Conservation (phyloP, 768 basidiomycete genomes). For the Termitomyces sp. region DNA sequence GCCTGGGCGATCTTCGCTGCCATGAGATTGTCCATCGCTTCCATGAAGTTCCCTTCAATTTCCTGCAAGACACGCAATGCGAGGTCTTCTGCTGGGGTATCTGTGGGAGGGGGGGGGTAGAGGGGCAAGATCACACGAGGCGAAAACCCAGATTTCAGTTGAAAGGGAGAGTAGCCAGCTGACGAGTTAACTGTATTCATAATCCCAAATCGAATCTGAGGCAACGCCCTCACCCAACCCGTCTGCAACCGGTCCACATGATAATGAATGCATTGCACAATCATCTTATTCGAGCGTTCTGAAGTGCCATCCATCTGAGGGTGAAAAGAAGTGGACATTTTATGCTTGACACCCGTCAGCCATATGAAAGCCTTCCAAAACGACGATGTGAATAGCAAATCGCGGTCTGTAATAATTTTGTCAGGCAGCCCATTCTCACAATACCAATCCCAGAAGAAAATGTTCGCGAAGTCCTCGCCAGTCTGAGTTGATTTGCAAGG, state of each 20-base stretch:
- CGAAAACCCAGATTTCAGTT: conserved; percentile 2
- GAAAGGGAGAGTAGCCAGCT: background rate
- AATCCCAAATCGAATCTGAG: background rate
- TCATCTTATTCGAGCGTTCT: background rate
- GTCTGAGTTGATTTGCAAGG: no score
- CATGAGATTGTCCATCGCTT: background rate
- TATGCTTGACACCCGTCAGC: background rate
- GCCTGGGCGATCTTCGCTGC: background rate
- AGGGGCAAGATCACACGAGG: background rate
- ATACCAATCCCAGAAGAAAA: no score
- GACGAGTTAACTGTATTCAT: background rate
- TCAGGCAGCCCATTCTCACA: background rate
- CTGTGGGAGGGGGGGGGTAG: background rate
- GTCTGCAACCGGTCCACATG: background rate
- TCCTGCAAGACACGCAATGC: background rate
- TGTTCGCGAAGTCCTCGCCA: no score
- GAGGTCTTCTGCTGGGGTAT: background rate
- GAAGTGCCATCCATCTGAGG: background rate
- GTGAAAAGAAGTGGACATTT: background rate
- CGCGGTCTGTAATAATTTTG: background rate
- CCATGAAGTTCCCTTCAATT: background rate
- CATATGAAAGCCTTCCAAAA: background rate
- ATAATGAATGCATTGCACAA: background rate
- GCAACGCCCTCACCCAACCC: background rate
- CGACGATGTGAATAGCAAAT: background rate